Evolutionary conservation across 169 alveolate species (phyloP), one percentile per base, ranked within the genome.

Genomic region (Babesia microti): DNA sequence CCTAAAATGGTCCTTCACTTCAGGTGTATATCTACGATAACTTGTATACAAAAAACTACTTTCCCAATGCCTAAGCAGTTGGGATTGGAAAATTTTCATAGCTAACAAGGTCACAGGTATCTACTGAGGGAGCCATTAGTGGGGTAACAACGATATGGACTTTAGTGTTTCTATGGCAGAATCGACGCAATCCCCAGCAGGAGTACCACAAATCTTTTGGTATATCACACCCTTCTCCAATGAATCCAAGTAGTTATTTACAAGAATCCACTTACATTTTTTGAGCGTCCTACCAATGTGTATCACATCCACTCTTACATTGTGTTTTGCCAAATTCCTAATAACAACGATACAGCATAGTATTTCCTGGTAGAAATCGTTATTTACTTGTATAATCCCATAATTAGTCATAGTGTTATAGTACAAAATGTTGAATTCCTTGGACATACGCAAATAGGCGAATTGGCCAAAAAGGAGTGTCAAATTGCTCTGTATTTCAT

Each of bases 1-100:
- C 57, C 79, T 58, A 75, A 89, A 89, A 80, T 89, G 96, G 54
- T 89, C 96, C 46, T 81, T 83, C 6, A 89, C 96, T 51, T 70
- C 75, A 42, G 79, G 83, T 53, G 89, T 81, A 67, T 81, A 81
- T 7, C 43, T 30, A 18, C 87, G 49, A 27, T 51, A 43, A 32
- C 42, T 33, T 40, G 26, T 18, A 5, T 33, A 35, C 7, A 11
- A 29, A 29, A 29, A 11, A 29, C 11, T 7, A 7, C 12, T 7
- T 7, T 29, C 11, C 11, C 11, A 29, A 7, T 11, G 12, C 36
- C 12, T 29, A 11, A 7, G 11, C 11, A 7, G 36, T 29, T 7
- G 36, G 12, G 7, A 29, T 7, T 29, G 36, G 36, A 7, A 11
- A 7, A 7, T 11, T 29, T 29, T 7, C 36, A 29, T 7, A 7